These are phyloP conservation scores for Neolentinus lepideus DNA, from an alignment of 1,284 basidiomycete species.

Conservation along the genomic window DNA sequence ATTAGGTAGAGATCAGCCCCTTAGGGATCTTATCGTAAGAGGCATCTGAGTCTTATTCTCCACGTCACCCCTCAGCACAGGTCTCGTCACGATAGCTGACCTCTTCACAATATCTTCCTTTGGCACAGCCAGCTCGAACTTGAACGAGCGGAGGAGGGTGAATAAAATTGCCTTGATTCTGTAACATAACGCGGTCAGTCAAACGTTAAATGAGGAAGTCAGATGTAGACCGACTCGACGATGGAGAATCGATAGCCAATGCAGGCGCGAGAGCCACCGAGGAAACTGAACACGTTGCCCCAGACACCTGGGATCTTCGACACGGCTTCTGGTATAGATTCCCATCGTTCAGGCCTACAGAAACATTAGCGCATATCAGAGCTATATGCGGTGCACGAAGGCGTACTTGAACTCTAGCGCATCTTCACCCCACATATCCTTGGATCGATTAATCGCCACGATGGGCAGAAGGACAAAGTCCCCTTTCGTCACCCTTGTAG, in stretches of 20 bases:
- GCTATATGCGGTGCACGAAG: not conserved
- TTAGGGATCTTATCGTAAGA: slow-evolving; percentile 6
- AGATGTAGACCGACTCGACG: slow-evolving; percentile 23
- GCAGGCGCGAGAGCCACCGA: slow-evolving; percentile 20
- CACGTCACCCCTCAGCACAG: slow-evolving; percentile 12
- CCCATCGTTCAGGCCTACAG: slow-evolving; percentile 25
- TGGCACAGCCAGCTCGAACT: slow-evolving; percentile 22
- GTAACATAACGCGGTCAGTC: not conserved
- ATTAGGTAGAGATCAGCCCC: not conserved
- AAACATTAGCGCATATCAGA: not conserved
- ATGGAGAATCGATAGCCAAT: slow-evolving; percentile 39
- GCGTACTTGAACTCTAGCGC: slow-evolving; percentile 23
- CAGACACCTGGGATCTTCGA: slow-evolving; percentile 22
- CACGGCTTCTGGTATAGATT: slow-evolving; percentile 12
- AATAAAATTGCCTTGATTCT: slow-evolving; percentile 38
- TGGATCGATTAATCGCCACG: slow-evolving; percentile 26
- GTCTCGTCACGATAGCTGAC: slow-evolving; percentile 13
- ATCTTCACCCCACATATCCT: slow-evolving; percentile 34
- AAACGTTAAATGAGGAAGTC: too few relatives aligned
- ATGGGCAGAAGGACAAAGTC: slow-evolving; percentile 22
- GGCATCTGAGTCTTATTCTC: slow-evolving; percentile 15
- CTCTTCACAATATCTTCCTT: slow-evolving; percentile 14
- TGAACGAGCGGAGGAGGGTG: slow-evolving; percentile 30
- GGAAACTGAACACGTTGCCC: slow-evolving; percentile 23
- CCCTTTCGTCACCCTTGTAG: slow-evolving; percentile 12